Conservation (phyloP, 164 flowering plant genomes). For the Echeveria elegans region DNA sequence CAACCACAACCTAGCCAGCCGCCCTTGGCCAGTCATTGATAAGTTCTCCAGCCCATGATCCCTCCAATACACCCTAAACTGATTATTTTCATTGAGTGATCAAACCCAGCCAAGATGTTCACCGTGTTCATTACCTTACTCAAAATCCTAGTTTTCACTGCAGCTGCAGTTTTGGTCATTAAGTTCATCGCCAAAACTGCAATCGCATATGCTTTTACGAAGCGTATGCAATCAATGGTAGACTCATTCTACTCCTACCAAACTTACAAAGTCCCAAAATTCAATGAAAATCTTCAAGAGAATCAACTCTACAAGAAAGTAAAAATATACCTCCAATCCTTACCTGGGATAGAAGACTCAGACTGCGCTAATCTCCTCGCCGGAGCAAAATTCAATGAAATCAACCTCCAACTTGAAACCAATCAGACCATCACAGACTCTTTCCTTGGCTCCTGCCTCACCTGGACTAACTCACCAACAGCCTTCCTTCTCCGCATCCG, state of each 20-base stretch:
- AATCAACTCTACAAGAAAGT: conserved; percentile 53
- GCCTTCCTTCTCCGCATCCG: conserved; percentile 40
- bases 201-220: conserved; percentile 14
- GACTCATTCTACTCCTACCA: conserved; percentile 43
- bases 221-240: conserved; percentile 22
- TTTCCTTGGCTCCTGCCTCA: conserved; percentile 46
- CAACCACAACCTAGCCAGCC: background rate
- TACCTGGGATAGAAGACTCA: conserved; percentile 55
- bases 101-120: background rate
- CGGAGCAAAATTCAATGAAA: conserved; percentile 44
- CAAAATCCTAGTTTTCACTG: background rate
- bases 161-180: conserved; percentile 2
- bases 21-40: background rate
- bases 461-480: conserved; percentile 35
- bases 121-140: background rate
- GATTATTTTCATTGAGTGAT: background rate
- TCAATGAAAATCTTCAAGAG: conserved; percentile 41
- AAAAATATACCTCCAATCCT: conserved; percentile 41
- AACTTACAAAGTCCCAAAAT: conserved; percentile 50
- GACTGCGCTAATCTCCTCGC: conserved; percentile 55
- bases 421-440: conserved; percentile 41
- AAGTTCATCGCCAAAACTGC: conserved; percentile 16
- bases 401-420: conserved; percentile 39
- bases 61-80: conserved; percentile 1
- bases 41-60: background rate